These are phyloP conservation scores for Helotiales sp. DNA, from an alignment of 2,329 filamentous ascomycete species.

Conservation along the genomic window DNA sequence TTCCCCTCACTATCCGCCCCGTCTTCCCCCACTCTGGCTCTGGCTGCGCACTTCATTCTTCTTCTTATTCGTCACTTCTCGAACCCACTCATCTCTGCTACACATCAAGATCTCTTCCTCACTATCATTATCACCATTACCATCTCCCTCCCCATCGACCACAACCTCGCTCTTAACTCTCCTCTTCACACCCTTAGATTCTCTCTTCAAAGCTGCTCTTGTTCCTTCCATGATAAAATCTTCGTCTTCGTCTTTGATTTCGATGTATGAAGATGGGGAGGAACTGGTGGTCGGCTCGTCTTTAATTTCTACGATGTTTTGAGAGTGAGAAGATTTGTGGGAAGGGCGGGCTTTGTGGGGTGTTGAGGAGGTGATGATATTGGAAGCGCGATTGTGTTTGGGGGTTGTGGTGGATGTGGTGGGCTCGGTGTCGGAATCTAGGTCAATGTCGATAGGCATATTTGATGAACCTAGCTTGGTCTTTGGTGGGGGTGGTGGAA, in stretches of 20 bases:
- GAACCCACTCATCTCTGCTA: neutral
- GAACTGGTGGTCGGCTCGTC: neutral
- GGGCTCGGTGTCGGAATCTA: neutral
- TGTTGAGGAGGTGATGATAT: too few species aligned
- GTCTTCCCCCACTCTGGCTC: too few species aligned
- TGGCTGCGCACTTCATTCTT: neutral
- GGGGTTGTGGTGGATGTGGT: neutral
- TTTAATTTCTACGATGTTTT: neutral
- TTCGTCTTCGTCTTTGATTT: neutral
- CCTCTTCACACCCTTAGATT: neutral
- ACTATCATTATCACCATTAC: neutral
- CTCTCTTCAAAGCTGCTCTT: neutral
- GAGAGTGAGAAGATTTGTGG: neutral
- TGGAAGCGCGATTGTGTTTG: neutral
- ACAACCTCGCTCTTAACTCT: neutral
- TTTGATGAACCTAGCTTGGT: neutral
- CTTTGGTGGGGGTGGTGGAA: slow-evolving; percentile 1
- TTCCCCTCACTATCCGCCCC: neutral
- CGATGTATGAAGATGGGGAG: neutral
- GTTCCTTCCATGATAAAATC: neutral
- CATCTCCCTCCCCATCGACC: neutral
- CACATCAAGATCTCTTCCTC: neutral
- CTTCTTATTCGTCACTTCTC: neutral
- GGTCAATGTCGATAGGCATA: neutral
- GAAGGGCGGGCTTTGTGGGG: too few species aligned